Conservation (phyloP, 495 filamentous ascomycete species). For the Penicillium canariense region DNA sequence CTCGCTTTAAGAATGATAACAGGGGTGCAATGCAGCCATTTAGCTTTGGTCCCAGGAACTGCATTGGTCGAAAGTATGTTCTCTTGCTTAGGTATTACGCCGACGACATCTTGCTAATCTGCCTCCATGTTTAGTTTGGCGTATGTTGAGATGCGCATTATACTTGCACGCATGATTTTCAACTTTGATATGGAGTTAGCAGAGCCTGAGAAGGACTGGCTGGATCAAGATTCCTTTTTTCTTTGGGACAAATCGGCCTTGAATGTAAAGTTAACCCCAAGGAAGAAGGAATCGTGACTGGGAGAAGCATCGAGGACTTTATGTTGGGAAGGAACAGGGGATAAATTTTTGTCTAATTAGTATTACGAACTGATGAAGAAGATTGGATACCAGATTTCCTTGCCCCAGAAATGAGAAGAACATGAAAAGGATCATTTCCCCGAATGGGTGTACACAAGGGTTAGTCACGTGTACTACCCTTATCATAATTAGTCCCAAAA, state of each 20-base stretch:
- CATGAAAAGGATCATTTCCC: too few relatives aligned
- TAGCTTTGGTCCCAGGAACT: slow-evolving; percentile 56
- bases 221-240: slow-evolving; percentile 31
- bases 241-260: slow-evolving; percentile 43
- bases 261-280: slow-evolving; percentile 30
- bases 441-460: slow-evolving; percentile 1
- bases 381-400: too few relatives aligned
- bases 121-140: slow-evolving; percentile 3
- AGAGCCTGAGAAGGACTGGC: slow-evolving; percentile 29
- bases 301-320: not conserved
- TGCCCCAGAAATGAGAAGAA: too few relatives aligned
- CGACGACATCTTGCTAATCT: not conserved
- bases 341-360: too few relatives aligned
- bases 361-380: too few relatives aligned
- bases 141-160: slow-evolving; percentile 45
- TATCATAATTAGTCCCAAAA: slow-evolving; percentile 30
- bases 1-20: slow-evolving; percentile 39
- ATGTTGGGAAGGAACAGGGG: not conserved
- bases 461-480: slow-evolving; percentile 32
- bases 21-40: slow-evolving; percentile 52
- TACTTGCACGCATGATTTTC: slow-evolving; percentile 39
- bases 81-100: too few relatives aligned
- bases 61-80: slow-evolving; percentile 56
- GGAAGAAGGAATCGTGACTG: not conserved
- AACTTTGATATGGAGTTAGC: slow-evolving; percentile 41